These are phyloP conservation scores for Leccinum holopus DNA, from an alignment of 1,284 basidiomycete genomes.

Conservation along the genomic window DNA sequence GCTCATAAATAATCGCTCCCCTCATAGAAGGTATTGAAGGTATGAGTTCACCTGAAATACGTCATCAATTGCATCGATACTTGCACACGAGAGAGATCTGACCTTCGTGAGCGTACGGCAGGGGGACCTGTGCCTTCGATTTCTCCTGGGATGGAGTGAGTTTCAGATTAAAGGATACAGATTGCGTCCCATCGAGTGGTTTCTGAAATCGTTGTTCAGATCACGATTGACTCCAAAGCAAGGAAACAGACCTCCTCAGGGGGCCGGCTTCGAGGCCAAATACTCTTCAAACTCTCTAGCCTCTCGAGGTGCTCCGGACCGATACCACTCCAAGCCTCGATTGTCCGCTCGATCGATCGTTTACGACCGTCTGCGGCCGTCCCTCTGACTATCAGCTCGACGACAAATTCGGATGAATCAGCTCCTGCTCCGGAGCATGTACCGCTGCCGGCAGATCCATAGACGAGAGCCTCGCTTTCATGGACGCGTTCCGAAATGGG, in stretches of 20 bases:
- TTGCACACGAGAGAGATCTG: constrained; percentile 18
- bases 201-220: constrained; percentile 30
- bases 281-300: constrained; percentile 47
- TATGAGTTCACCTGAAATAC: constrained; percentile 28
- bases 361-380: constrained; percentile 40
- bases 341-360: constrained; percentile 54
- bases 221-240: background rate
- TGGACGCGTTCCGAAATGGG: constrained; percentile 60
- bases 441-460: constrained; percentile 55
- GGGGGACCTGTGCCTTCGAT: constrained; percentile 74
- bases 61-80: constrained; percentile 5
- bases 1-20: constrained; percentile 66
- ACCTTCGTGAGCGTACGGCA: constrained; percentile 87
- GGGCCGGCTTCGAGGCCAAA: constrained; percentile 44
- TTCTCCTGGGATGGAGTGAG: constrained; percentile 84
- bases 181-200: constrained; percentile 56
- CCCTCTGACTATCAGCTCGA: constrained; percentile 62
- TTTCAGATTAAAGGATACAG: constrained; percentile 80
- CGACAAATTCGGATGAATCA: constrained; percentile 46
- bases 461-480: constrained; percentile 62
- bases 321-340: constrained; percentile 61
- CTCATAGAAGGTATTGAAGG: constrained; percentile 13
- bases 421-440: constrained; percentile 35
- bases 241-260: constrained; percentile 41
- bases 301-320: constrained; percentile 47